phyloP scores from a whole-genome alignment of 2,329 filamentous ascomycete species.

The Magnaporthiopsis rhizophila region DNA sequence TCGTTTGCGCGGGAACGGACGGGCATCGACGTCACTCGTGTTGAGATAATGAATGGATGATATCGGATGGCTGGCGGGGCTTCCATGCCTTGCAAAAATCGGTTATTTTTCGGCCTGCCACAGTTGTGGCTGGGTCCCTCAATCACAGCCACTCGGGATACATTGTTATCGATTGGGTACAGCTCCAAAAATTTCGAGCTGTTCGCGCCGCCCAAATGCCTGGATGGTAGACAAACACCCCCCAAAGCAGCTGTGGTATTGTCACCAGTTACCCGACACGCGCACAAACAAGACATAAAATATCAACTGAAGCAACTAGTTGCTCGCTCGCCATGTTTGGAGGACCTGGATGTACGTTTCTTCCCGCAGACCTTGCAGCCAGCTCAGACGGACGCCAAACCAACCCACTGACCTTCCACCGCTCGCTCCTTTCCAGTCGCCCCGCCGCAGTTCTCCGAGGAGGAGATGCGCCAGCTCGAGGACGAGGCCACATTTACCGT shows the following conservation, averaged over 20 bases:
- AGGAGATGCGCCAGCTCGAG: conserved; percentile 65
- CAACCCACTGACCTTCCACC: neutral
- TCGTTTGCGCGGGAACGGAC: neutral
- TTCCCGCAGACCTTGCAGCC: neutral
- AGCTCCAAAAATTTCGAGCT: neutral
- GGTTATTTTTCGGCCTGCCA: neutral
- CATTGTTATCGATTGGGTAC: neutral
- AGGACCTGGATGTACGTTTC: conserved; percentile 40
- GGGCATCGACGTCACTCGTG: neutral
- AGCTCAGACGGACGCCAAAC: neutral
- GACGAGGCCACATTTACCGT: conserved; percentile 58
- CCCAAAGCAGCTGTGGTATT: neutral
- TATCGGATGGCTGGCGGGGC: neutral
- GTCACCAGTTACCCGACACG: neutral
- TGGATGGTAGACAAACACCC: neutral
- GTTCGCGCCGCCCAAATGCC: too few relatives aligned
- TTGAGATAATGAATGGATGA: too few relatives aligned
- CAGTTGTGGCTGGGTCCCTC: too few relatives aligned
- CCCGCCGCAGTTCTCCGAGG: conserved; percentile 59
- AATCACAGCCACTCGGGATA: neutral
- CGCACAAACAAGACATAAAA: neutral
- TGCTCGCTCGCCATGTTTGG: conserved; percentile 47
- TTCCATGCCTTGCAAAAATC: neutral
- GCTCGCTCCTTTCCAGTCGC: conserved; percentile 40
- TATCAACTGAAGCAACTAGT: neutral